Conservation (phyloP, 2,329 filamentous ascomycete species). For the Epicoccum nigrum region DNA sequence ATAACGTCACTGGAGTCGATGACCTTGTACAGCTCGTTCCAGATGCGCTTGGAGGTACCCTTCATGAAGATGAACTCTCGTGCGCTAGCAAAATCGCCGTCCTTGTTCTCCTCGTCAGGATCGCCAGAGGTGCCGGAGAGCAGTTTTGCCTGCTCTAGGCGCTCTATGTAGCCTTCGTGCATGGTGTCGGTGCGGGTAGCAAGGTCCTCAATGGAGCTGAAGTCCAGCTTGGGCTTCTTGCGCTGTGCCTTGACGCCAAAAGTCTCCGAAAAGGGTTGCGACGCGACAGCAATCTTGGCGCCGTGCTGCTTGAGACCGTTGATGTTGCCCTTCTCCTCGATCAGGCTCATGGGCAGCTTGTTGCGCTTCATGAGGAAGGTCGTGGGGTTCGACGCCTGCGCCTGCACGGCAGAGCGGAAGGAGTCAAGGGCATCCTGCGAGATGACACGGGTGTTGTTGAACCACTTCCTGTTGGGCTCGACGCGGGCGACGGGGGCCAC, state of each 20-base stretch:
- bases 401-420: slow-evolving; percentile 90
- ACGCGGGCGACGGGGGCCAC: slow-evolving; percentile 84
- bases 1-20: slow-evolving; percentile 96
- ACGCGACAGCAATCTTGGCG: slow-evolving; percentile 92
- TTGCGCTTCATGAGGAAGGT: slow-evolving; percentile 95
- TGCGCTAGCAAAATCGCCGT: slow-evolving; percentile 53
- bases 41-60: slow-evolving; percentile 82
- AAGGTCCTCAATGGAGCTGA: slow-evolving; percentile 80
- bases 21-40: slow-evolving; percentile 94
- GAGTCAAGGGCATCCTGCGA: slow-evolving; percentile 84
- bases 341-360: slow-evolving; percentile 94
- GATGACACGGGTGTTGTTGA: slow-evolving; percentile 90
- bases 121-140: slow-evolving; percentile 72
- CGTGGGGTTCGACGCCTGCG: slow-evolving; percentile 88
- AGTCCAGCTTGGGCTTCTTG: slow-evolving; percentile 88
- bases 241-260: slow-evolving; percentile 94
- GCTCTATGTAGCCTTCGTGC: slow-evolving; percentile 81
- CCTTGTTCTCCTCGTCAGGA: slow-evolving; percentile 56
- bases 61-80: slow-evolving; percentile 83
- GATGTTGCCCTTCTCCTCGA: slow-evolving; percentile 73
- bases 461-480: slow-evolving; percentile 98
- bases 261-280: slow-evolving; percentile 81
- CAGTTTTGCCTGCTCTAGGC: slow-evolving; percentile 77
- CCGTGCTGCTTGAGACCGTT: slow-evolving; percentile 91
- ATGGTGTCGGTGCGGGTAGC: slow-evolving; percentile 79